Base-by-base conservation (phyloP, 2,329 filamentous ascomycete species). In the Helotiales sp. region DNA sequence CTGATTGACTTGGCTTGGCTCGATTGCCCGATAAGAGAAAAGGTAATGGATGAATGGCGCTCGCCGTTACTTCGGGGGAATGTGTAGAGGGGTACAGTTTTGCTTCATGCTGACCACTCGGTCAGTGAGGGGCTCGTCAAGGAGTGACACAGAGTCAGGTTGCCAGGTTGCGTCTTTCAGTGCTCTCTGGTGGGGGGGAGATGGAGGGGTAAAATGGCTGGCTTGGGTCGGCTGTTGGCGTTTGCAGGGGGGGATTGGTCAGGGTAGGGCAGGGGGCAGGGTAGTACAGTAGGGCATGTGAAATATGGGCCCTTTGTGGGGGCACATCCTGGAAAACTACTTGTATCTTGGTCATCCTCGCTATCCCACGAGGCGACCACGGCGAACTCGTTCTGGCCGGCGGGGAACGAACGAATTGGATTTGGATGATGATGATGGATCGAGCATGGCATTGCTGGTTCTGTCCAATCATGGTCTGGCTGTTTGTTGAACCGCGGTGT, bases 191-290 rank as follows among this genome's bases (percentile, higher is more conserved):
- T 62, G 60, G 47, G 60, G 60, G 60, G 47, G 60, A 47, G 49
- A 57, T 62, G 60, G 60, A 62, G 60, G 60, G 60, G 60, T 62
- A 62, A 52, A 43, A n/a, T 62, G 60, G n/a, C 60, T 54, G 60
- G 47, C 47, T 62, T 62, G 49, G 60, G 60, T 57, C 54, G 60
- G 50, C 60, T 62, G 32, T 37, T 62, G 45, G 59, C 22, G 34
- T 20, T 49, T 28, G 49, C 49, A 52, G 22, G 34, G 54, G 54
- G n/a, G n/a, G n/a, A n/a, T n/a, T n/a, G n/a, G n/a, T n/a, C n/a
- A n/a, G n/a, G n/a, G n/a, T n/a, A n/a, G n/a, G n/a, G n/a, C n/a
- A n/a, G n/a, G n/a, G n/a, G n/a, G n/a, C n/a, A n/a, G n/a, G n/a
- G n/a, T n/a, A n/a, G n/a, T n/a, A n/a, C n/a, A n/a, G n/a, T n/a